Percentiles rank a stretch among this genome's conserved stretches.
These are phyloP conservation scores for Epichloe gansuensis DNA, from an alignment of 2,329 filamentous ascomycete species.

Conservation along the genomic window DNA sequence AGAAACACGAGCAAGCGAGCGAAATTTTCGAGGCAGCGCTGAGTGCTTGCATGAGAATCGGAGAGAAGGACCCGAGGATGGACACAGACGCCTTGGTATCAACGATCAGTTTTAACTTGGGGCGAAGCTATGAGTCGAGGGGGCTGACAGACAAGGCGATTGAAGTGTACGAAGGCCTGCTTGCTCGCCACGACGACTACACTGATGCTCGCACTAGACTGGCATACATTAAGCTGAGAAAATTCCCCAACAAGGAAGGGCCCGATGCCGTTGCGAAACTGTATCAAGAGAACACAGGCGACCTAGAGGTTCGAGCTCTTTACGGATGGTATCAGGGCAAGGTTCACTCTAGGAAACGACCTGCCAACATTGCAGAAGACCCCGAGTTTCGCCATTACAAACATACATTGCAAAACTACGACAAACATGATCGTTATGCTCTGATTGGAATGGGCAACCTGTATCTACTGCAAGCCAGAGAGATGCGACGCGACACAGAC, in stretches of 20 bases:
- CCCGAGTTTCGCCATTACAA: constrained; percentile 91
- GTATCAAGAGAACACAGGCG: constrained; percentile 69
- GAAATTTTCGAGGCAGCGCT: constrained; percentile 88
- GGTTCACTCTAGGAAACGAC: constrained; percentile 63
- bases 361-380: constrained; percentile 72
- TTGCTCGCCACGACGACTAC: constrained; percentile 80
- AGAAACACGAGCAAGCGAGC: constrained; percentile 67
- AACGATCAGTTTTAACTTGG: constrained; percentile 94
- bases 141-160: constrained; percentile 71
- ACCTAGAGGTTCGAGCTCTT: constrained; percentile 81
- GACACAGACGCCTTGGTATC: constrained; percentile 89
- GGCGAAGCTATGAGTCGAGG: constrained; percentile 80
- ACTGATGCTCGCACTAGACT: constrained; percentile 80
- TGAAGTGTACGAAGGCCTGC: constrained; percentile 74
- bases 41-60: constrained; percentile 71
- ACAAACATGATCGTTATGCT: constrained; percentile 97
- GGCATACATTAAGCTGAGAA: constrained; percentile 77
- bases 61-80: constrained; percentile 58
- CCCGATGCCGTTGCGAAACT: constrained; percentile 76
- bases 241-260: constrained; percentile 71
- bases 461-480: constrained; percentile 71
- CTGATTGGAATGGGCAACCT: constrained; percentile 95
- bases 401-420: constrained; percentile 82
- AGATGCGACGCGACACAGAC: constrained; percentile 87
- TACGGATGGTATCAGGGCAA: constrained; percentile 95